Evolutionary conservation across 192 early-diverging fungal species (phyloP), one percentile per base, ranked within the genome.

Genomic region (Lunasporangiospora selenospora): DNA sequence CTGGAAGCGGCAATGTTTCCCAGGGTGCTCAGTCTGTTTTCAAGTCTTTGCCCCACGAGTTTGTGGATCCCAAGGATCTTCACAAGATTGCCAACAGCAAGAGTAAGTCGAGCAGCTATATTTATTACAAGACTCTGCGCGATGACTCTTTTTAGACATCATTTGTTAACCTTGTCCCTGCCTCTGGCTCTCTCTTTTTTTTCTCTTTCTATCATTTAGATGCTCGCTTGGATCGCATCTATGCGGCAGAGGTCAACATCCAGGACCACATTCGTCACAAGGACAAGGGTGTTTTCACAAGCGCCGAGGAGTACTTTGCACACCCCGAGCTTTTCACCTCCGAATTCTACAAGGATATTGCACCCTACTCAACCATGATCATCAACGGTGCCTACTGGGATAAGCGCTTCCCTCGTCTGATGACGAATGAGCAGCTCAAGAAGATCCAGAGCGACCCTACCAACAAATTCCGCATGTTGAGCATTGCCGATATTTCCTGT

Each of bases 301-400:
- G 79, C 39, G 67, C 81, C 3, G 76, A 83, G 4, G 89, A 95
- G 41, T 99, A 98, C 81, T 78, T 81, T 47, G 66, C 75, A 38
- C 67, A 94, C 53, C 97, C 97, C 9, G 69, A 73, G 33, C 50
- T 47, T 47, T 73, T 73, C 43, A 73, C 60, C 26, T 73, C 69
- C 8, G 37, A 40, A 39, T 73, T 73, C 54, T 61, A 73, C 47
- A 45, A 42, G n/a, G 69, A 90, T 75, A 87, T 98, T 73, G 95
- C 95, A 4, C 97, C 97, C 2, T 95, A 96, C 63, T 88, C 93
- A 13, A 87, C 89, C 12, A 86, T 94, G 73, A 78, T 98, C 21
- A 79, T 96, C 46, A 98, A 97, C 53, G 97, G 96, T 29, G 93
- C 94, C 32, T 99, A 95, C 80, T 99, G 97, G 97, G 90, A 94